Base-by-base conservation (phyloP, 257 asterid genomes). In the Rhazya stricta region DNA sequence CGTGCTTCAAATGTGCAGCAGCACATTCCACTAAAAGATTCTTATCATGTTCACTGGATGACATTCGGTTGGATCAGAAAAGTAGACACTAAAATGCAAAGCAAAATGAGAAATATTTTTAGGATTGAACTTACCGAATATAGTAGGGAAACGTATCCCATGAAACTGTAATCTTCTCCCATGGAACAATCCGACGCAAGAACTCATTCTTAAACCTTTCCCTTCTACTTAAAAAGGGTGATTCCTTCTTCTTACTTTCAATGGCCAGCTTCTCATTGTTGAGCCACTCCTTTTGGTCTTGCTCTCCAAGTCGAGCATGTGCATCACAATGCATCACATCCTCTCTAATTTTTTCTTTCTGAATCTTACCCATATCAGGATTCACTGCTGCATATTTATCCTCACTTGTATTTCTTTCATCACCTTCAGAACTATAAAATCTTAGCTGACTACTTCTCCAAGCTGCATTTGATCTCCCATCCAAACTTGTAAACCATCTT, bases 81-180 rank as follows among this genome's bases (percentile, higher is more conserved):
- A 76, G 41, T 46, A 69, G 67, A 75, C 69, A 62, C 56, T 53
- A 42, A 67, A 60, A 46, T 50, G 66, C 76, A 58, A 83, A 74
- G 34, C 54, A 21, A 65, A 70, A 71, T 0, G 27, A 60, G 73
- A 70, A 74, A 19, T 37, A 76, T 73, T 73, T 62, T 32, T 53
- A 70, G 29, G 54, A 74, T 39, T 58, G 46, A 65, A 84, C 94
- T 67, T 87, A 95, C 99, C 84, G 83, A 74, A 95, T 80, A 81
- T 89, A 88, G 81, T 95, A 95, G 65, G 99, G 99, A 85, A 95
- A 95, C 66, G 87, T 86, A 80, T 95, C 96, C 99, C 99, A 95
- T 9, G 99, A 87, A 77, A 92, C 86, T 0, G 91, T 85, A 69
- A 95, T 88, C 75, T 91, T 92, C 77, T 92, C 96, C 98, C 98